phyloP scores from a whole-genome alignment of 345 rosid species.

The Ailanthus altissimus region DNA sequence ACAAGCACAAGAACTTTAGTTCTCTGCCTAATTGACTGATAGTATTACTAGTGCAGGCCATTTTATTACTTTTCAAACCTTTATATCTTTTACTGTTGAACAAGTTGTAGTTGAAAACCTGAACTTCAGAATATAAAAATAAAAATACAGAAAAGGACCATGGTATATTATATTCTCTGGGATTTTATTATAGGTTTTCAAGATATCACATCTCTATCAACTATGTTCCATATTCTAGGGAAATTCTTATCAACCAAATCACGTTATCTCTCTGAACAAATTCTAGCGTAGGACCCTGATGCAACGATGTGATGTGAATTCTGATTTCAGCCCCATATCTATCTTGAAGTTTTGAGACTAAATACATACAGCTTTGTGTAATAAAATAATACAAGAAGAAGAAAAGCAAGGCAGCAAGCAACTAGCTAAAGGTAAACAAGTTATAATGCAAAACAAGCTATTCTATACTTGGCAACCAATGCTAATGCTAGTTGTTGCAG shows the following conservation, averaged over 20 bases:
- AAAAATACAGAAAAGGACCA: neutral
- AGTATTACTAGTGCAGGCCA: neutral
- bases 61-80: conserved; percentile 1
- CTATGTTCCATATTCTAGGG: conserved; percentile 2
- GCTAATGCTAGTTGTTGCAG: neutral
- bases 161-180: neutral
- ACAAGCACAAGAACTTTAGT: conserved; percentile 26
- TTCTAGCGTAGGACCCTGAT: neutral
- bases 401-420: neutral
- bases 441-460: neutral
- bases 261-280: neutral
- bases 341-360: neutral
- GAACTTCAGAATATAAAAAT: neutral
- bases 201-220: neutral
- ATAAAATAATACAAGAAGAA: neutral
- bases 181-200: neutral
- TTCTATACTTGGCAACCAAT: neutral
- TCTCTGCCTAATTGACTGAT: conserved; percentile 15
- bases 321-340: neutral
- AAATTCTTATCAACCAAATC: neutral
- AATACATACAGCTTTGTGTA: neutral
- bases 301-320: neutral
- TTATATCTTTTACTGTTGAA: neutral
- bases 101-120: neutral
- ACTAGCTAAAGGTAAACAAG: neutral